Conservation (phyloP, 2,329 filamentous ascomycete species). For the Pestalotiopsis fici region DNA sequence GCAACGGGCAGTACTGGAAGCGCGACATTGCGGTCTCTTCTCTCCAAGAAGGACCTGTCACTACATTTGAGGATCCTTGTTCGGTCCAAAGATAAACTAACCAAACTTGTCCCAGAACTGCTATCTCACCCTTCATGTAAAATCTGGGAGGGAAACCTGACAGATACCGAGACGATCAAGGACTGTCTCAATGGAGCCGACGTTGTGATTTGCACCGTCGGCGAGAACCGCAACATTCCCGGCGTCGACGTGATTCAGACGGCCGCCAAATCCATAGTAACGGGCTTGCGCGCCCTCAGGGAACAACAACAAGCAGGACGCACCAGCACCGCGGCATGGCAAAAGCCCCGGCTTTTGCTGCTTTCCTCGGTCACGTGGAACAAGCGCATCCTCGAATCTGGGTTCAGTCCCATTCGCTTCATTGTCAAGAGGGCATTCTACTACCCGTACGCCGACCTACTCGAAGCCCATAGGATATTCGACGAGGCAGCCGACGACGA, state of each 20-base stretch:
- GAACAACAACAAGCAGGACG: no score
- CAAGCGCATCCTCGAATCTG: not conserved
- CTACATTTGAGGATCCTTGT: not conserved
- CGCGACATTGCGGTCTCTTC: not conserved
- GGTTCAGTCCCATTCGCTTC: not conserved
- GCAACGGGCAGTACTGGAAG: not conserved
- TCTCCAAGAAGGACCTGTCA: not conserved
- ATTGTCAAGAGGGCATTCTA: not conserved
- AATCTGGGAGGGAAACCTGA: not conserved
- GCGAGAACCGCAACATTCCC: not conserved
- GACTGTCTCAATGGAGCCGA: not conserved
- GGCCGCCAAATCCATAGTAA: not conserved
- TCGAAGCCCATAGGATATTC: not conserved
- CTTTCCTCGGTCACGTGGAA: not conserved
- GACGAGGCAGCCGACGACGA: not conserved
- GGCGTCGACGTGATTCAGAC: not conserved
- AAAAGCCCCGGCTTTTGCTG: not conserved
- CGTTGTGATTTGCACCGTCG: not conserved
- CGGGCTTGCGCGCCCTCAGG: not conserved
- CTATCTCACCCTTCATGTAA: not conserved
- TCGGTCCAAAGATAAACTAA: not conserved
- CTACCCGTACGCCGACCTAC: not conserved
- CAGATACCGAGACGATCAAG: not conserved
- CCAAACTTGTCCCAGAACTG: not conserved
- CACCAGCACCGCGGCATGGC: not conserved